phyloP scores from a whole-genome alignment of 2,329 filamentous ascomycete genomes.

The Metarhizium album region DNA sequence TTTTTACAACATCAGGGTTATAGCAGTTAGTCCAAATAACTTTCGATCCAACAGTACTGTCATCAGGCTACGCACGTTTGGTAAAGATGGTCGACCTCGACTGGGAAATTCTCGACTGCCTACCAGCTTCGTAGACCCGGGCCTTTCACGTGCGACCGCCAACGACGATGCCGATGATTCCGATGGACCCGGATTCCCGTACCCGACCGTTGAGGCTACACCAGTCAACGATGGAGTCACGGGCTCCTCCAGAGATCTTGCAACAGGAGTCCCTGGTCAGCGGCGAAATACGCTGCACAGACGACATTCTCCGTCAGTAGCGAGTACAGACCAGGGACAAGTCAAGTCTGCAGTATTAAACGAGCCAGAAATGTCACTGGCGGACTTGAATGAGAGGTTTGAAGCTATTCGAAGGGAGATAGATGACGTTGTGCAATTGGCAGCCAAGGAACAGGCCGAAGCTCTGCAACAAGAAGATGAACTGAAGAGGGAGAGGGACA shows the following conservation, averaged over 20 bases:
- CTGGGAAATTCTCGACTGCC: conserved; percentile 46
- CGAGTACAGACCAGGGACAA: conserved; percentile 40
- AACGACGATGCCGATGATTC: conserved; percentile 33
- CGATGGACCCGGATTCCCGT: conserved; percentile 37
- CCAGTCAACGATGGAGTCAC: conserved; percentile 50
- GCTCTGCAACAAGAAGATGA: conserved; percentile 54
- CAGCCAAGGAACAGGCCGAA: conserved; percentile 62
- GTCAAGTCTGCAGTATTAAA: conserved; percentile 34
- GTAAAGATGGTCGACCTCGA: conserved; percentile 51
- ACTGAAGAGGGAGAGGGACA: conserved; percentile 66
- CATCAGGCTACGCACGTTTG: conserved; percentile 71
- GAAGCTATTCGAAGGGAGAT: conserved; percentile 74
- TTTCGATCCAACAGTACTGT: conserved; percentile 85
- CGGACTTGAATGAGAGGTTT: conserved; percentile 71
- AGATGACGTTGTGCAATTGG: conserved; percentile 63
- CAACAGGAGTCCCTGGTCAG: conserved; percentile 33
- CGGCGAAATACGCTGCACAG: conserved; percentile 52
- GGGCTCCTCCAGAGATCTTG: conserved; percentile 50
- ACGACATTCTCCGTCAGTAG: conserved; percentile 63
- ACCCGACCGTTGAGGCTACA: conserved; percentile 50
- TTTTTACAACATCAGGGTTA: conserved; percentile 88
- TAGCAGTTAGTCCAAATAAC: conserved; percentile 82
- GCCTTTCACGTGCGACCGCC: conserved; percentile 29
- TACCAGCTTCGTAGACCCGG: conserved; percentile 43
- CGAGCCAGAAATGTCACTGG: conserved; percentile 55